Conservation (phyloP, 2,329 filamentous ascomycete genomes). For the Fusarium torulosum region DNA sequence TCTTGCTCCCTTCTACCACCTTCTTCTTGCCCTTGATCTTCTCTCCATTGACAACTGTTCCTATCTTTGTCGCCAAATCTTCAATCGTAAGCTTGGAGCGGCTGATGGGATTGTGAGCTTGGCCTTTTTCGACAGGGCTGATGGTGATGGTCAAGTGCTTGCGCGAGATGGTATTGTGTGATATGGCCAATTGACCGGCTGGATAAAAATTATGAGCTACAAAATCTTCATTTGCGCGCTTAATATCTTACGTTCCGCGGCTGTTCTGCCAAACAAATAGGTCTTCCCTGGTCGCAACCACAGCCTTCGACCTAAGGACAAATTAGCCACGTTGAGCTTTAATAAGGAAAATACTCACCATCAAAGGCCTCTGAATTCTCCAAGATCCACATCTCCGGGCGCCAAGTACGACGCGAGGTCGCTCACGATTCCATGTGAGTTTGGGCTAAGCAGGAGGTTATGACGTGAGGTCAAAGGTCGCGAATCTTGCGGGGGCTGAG, state of each 20-base stretch:
- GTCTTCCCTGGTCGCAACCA: slow-evolving; percentile 89
- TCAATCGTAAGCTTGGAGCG: slow-evolving; percentile 79
- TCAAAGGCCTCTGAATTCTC: slow-evolving; percentile 69
- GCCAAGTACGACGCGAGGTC: slow-evolving; percentile 35
- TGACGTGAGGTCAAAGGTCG: slow-evolving; percentile 47
- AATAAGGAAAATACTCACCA: slow-evolving; percentile 48
- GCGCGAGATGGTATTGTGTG: slow-evolving; percentile 86
- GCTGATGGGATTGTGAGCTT: slow-evolving; percentile 73
- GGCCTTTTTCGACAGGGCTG: slow-evolving; percentile 71
- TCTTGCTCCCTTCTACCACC: slow-evolving; percentile 62
- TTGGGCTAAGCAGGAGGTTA: slow-evolving; percentile 13
- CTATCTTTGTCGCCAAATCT: slow-evolving; percentile 86
- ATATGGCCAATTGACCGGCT: slow-evolving; percentile 78
- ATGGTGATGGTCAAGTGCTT: slow-evolving; percentile 88
- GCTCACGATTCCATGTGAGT: slow-evolving; percentile 34
- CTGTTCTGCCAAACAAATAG: slow-evolving; percentile 87
- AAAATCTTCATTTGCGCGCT: too few relatives aligned
- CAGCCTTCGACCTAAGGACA: slow-evolving; percentile 62
- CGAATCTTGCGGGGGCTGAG: slow-evolving; percentile 40
- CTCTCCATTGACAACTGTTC: slow-evolving; percentile 81
- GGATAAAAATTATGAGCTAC: slow-evolving; percentile 14
- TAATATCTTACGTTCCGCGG: slow-evolving; percentile 67
- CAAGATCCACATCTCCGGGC: slow-evolving; percentile 71
- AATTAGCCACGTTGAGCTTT: slow-evolving; percentile 11
- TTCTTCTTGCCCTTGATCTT: slow-evolving; percentile 73